These are phyloP conservation scores for Tuber calosporum DNA, from an alignment of 495 filamentous ascomycete species.

Conservation along the genomic window DNA sequence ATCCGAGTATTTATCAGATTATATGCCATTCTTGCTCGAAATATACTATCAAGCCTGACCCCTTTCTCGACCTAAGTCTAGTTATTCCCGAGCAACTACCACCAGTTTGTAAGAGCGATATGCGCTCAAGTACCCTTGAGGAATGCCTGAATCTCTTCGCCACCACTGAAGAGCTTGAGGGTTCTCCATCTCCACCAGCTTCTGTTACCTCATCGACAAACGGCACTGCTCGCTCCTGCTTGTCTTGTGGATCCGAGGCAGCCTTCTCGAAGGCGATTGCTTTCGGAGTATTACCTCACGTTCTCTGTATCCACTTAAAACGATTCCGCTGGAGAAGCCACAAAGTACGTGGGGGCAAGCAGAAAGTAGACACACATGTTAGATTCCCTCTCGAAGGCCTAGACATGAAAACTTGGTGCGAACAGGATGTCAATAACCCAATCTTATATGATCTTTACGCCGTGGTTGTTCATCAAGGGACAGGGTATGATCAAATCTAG, in stretches of 20 bases:
- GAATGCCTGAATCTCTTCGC: constrained; percentile 40
- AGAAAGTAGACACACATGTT: constrained; percentile 38
- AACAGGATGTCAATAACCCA: constrained; percentile 14
- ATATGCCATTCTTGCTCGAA: constrained; percentile 33
- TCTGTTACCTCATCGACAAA: constrained; percentile 26
- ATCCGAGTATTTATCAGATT: constrained; percentile 17
- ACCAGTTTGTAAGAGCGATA: background rate
- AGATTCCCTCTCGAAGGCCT: constrained; percentile 36
- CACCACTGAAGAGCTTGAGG: constrained; percentile 36
- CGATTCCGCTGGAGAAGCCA: constrained; percentile 36
- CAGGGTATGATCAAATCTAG: constrained; percentile 20
- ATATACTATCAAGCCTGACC: constrained; percentile 39
- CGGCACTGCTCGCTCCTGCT: constrained; percentile 29
- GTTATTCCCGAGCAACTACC: constrained; percentile 32
- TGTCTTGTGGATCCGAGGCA: constrained; percentile 36
- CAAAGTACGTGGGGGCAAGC: constrained; percentile 29
- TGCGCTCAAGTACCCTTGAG: constrained; percentile 26
- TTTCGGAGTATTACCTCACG: constrained; percentile 33
- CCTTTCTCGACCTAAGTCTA: constrained; percentile 36
- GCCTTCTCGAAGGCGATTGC: constrained; percentile 38
- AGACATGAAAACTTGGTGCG: constrained; percentile 34
- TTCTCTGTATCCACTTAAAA: constrained; percentile 39
- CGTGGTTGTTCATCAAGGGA: constrained; percentile 38
- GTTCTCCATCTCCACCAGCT: constrained; percentile 30
- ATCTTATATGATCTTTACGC: constrained; percentile 35